Evolutionary conservation across 345 rosid species (phyloP), one percentile per base, ranked within the genome.

Genomic region (Tarenaya hassleriana): DNA sequence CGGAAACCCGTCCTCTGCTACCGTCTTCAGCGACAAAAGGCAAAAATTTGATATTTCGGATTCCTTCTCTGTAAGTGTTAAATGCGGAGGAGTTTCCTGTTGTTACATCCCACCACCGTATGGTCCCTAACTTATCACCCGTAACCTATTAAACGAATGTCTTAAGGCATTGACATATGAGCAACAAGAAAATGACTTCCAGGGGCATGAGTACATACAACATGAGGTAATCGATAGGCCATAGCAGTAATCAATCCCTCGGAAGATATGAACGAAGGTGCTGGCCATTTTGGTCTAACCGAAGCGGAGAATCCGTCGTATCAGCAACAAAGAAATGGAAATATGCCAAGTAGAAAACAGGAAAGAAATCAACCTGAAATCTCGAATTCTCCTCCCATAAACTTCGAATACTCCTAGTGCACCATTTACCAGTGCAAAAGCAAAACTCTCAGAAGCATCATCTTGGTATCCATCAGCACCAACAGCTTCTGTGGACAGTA

Each of bases 401-500:
- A 89, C 85, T 77, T 89, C 92, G 66, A 89, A 89, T 48, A 89
- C 92, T 38, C 97, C 97, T 55, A 89, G 92, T 19, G 92, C 87
- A 41, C 97, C 97, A 74, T 89, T 89, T 17, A 77, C 85, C 20
- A 89, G 73, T 35, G 97, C 87, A 75, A 89, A 89, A 17, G 92
- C 83, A 70, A 89, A 88, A 69, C 85, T 85, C 71, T 85, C 95
- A 37, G 87, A 69, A 52, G 71, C 47, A 17, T 83, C 97, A 41
- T 85, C 95, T 41, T 70, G 87, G 44, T 69, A 71, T 53, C 64
- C 66, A 56, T 83, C 95, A 61, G 75, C 56, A 61, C 62, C 62
- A 10, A 29, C 66, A 48, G 52, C 59, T 37, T 64, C 83, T 73
- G 75, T 63, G 62, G 56, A n/a, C 58, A 45, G 45, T 24, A 3